Evolutionary conservation across 331 rosid genomes (phyloP), one percentile per base, ranked within the genome.

Genomic region (Rosa hybrid): DNA sequence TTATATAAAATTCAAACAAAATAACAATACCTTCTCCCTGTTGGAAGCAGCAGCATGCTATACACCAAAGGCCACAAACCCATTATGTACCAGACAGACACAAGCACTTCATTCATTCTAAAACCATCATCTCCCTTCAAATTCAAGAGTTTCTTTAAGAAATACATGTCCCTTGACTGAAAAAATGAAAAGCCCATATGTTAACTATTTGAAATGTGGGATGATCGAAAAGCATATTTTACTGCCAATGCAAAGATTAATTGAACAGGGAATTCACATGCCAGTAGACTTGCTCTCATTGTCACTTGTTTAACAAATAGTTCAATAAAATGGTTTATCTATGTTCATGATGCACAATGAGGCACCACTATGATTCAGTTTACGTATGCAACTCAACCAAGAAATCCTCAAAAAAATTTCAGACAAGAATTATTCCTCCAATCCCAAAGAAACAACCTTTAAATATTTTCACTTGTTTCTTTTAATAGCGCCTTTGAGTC

Each of bases 51-150:
- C 78, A 92, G 85, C 98, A 90, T 90, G 87, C 88, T 77, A 86
- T 95, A 95, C 1, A 84, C 86, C 88, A 95, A 82, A 4, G 98
- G 98, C 99, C 99, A 95, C 84, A 95, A 84, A 53, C 98, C 98
- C 98, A 95, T 91, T 30, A 93, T 75, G 84, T 91, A 91, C 99
- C 99, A 95, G 73, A 90, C 81, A 42, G 97, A 87, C 41, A 91
- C 96, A 64, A 95, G 86, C 77, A 93, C 98, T 56, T 87, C 81
- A 77, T 95, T 95, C 99, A 92, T 92, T 87, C 56, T 84, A 77
- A 92, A 95, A 59, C 99, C 99, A 70, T 95, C 99, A 63, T 88
- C 96, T 71, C 90, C 97, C 78, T 79, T 88, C 86, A 93, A 83
- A 81, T 87, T 84, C 90, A 93, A 75, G 49, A 95, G 97, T 86